A percentile compares a stretch with the other conserved stretches of the same genome.
Evolutionary conservation across 352 stramenopile genomes (phyloP).

Genomic region (Phytopythium delawarense): DNA sequence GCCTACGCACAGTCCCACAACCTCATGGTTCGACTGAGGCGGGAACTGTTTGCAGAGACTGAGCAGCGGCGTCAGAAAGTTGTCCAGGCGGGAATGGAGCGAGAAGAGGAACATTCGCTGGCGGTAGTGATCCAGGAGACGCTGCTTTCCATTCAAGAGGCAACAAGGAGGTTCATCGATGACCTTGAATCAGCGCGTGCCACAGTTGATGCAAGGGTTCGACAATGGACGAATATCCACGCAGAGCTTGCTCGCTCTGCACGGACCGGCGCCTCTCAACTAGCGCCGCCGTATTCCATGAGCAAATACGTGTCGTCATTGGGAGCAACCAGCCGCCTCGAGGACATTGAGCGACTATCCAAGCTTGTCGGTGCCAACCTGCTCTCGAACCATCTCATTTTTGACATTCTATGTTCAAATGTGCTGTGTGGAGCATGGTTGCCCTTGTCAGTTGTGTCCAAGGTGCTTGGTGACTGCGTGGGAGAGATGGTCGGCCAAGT

Average conservation of each 20-base stretch:
- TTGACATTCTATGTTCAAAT: constrained; percentile 1
- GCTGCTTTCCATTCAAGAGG: constrained; percentile 9
- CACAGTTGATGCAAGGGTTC: not conserved
- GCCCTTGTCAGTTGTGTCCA: not conserved
- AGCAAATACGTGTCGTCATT: not conserved
- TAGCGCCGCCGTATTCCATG: too few relatives aligned
- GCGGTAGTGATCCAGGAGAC: constrained; percentile 9
- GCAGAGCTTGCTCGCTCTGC: constrained; percentile 4
- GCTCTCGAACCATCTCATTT: not conserved
- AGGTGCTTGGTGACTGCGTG: not conserved
- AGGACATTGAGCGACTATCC: not conserved
- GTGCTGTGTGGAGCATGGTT: not conserved
- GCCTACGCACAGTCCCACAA: constrained; percentile 34
- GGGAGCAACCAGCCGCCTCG: not conserved
- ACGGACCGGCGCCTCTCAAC: not conserved
- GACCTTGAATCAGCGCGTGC: not conserved
- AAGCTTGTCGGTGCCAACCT: not conserved
- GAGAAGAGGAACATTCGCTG: constrained; percentile 24
- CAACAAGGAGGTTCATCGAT: constrained; percentile 2
- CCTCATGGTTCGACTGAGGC: constrained; percentile 31
- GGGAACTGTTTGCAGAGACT: constrained; percentile 27
- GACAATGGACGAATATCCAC: constrained; percentile 16
- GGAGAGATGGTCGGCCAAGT: not conserved
- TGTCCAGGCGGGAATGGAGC: constrained; percentile 13
- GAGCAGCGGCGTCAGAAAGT: constrained; percentile 19